These are phyloP conservation scores for Lepidium africanum DNA, from an alignment of 345 rosid species.

Conservation along the genomic window DNA sequence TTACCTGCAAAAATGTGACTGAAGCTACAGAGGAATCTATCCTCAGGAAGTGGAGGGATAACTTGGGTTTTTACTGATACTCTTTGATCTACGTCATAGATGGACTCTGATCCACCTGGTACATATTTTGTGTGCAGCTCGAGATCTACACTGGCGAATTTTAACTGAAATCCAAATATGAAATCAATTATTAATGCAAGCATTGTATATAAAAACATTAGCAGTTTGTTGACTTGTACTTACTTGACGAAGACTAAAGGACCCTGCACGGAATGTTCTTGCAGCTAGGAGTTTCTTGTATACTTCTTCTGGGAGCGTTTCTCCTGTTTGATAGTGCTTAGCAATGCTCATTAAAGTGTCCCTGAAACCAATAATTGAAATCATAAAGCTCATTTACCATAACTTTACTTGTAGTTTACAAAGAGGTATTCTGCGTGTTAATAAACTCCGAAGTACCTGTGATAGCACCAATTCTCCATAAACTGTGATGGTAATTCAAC, in stretches of 20 bases:
- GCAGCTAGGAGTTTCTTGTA: conserved; percentile 83
- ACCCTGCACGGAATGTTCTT: conserved; percentile 84
- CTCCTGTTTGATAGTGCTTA: conserved; percentile 81
- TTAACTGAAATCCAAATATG: conserved; percentile 40
- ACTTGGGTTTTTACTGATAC: conserved; percentile 58
- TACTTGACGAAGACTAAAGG: conserved; percentile 85
- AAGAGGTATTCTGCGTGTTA: not conserved
- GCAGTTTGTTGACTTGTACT: conserved; percentile 12
- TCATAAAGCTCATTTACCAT: not conserved
- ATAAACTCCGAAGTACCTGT: conserved; percentile 40
- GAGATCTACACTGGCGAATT: conserved; percentile 63
- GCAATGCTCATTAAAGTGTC: conserved; percentile 91
- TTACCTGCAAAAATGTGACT: conserved; percentile 82
- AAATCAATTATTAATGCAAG: not conserved
- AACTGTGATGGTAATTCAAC: conserved; percentile 92
- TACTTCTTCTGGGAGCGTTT: conserved; percentile 77
- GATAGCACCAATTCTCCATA: conserved; percentile 99
- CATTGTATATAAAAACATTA: not conserved
- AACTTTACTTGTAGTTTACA: not conserved
- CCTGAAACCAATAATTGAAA: conserved; percentile 33
- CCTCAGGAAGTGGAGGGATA: conserved; percentile 76
- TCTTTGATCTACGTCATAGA: conserved; percentile 71
- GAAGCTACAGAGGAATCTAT: conserved; percentile 78
- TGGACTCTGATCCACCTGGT: conserved; percentile 67
- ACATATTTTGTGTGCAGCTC: conserved; percentile 66